Evolutionary conservation across 2,329 filamentous ascomycete genomes (phyloP).

Genomic region (Aspergillus vadensis): DNA sequence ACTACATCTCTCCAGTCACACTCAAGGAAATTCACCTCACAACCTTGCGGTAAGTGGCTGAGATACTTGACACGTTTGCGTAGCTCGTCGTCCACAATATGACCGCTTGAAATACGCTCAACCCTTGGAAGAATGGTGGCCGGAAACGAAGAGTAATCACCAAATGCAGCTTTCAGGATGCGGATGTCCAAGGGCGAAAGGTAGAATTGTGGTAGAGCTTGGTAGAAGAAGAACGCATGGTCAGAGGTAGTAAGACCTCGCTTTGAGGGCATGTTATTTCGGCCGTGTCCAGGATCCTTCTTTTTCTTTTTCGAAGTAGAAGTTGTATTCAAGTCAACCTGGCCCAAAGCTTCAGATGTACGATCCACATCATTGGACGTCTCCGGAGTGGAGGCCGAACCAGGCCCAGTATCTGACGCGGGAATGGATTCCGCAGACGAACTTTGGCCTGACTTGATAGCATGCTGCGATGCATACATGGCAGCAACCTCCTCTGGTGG

Average conservation of each 20-base stretch:
- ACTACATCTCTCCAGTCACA: slow-evolving; percentile 96
- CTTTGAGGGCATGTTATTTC: slow-evolving; percentile 11
- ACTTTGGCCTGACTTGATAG: slow-evolving; percentile 48
- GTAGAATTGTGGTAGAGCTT: slow-evolving; percentile 83
- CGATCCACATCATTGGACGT: slow-evolving; percentile 24
- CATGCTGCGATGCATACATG: slow-evolving; percentile 55
- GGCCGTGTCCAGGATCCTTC: slow-evolving; percentile 20
- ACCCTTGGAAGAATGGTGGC: slow-evolving; percentile 83
- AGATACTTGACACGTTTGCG: slow-evolving; percentile 85
- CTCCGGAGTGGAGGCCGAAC: slow-evolving; percentile 13
- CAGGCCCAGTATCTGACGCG: slow-evolving; percentile 14
- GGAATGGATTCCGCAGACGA: slow-evolving; percentile 30
- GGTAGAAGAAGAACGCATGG: slow-evolving; percentile 78
- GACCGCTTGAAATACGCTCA: slow-evolving; percentile 84
- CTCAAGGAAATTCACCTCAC: slow-evolving; percentile 85
- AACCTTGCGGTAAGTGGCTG: slow-evolving; percentile 83
- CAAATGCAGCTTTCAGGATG: slow-evolving; percentile 86
- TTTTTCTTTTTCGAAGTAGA: slow-evolving; percentile 27
- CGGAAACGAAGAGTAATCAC: slow-evolving; percentile 78
- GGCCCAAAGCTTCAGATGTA: slow-evolving; percentile 29
- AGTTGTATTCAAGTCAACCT: slow-evolving; percentile 23
- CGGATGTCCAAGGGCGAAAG: slow-evolving; percentile 88
- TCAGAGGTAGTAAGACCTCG: slow-evolving; percentile 51
- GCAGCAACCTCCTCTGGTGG: slow-evolving; percentile 50
- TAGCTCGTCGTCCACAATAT: slow-evolving; percentile 81